Evolutionary conservation across 441 rosid genomes (phyloP), one percentile per base, ranked within the genome.

Genomic region (Jatropha multifida): DNA sequence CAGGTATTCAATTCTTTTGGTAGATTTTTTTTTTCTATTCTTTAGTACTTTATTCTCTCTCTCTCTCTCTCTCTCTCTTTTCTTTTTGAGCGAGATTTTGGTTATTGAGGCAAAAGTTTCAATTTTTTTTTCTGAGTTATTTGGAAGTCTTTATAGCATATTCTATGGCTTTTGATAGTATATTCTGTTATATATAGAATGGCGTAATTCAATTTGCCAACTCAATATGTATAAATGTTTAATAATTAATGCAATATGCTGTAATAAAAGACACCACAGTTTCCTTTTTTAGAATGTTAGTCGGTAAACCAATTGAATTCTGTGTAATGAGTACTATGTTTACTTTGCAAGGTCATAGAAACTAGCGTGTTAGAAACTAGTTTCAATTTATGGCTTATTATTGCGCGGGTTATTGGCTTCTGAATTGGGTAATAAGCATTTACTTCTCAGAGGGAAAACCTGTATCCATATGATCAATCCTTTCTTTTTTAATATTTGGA

Each of bases 1-100:
- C 84, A 80, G 87, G 88, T 86, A 76, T n/a, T 69, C 62, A 23
- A 38, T 61, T 56, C 26, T 74, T 52, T 64, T 32, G 69, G 64
- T 67, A 58, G 14, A 40, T 71, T 60, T 71, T 54, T 55, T 60
- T 52, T 54, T 68, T 67, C 73, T 71, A 9, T 48, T 72, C 70
- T 27, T 60, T 40, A 7, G 41, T 58, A 41, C 49, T 76, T 74
- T 32, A 41, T 13, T 58, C 51, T 51, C 38, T 18, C 10, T 71
- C 54, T 68, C 4, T 32, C 13, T 26, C 5, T 59, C 15, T 9
- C 4, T 59, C 3, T 61, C 4, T 41, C 41, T 56, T 10, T 41
- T 27, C 26, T 13, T 26, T 18, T 44, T 27, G 46, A 27, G n/a
- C 49, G 37, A 11, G 32, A 55, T 79, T 74, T 83, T 40, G 60